Evolutionary conservation across 148 eudicot genomes (phyloP).

Genomic region (Gaultheria prostrata): DNA sequence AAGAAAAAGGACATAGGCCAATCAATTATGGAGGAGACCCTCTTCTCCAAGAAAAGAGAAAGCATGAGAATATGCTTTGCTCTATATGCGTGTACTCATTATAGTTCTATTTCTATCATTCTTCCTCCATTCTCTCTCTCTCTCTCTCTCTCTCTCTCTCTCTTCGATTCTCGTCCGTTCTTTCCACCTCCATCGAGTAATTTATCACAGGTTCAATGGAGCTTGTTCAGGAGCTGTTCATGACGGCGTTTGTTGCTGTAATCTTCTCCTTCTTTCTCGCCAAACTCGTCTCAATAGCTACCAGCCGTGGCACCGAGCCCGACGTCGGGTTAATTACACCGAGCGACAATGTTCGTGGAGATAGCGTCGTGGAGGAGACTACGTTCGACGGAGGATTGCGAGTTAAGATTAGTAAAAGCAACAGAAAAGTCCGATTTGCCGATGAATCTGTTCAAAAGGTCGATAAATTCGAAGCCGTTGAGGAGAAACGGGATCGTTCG

Average conservation of each 20-base stretch:
- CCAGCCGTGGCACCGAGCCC: background rate
- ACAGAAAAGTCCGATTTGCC: slow-evolving; percentile 36
- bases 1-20: background rate
- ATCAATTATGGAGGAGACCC: background rate
- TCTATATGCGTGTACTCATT: slow-evolving; percentile 18
- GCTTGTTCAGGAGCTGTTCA: slow-evolving; percentile 28
- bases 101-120: slow-evolving; percentile 7
- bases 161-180: background rate
- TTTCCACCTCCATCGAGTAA: background rate
- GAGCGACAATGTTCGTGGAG: slow-evolving; percentile 2
- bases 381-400: slow-evolving; percentile 22
- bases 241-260: slow-evolving; percentile 31
- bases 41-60: background rate
- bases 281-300: slow-evolving; percentile 31
- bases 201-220: slow-evolving; percentile 28
- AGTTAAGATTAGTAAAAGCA: slow-evolving; percentile 22
- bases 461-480: slow-evolving; percentile 5
- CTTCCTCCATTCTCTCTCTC: background rate
- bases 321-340: background rate
- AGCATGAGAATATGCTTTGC: slow-evolving; percentile 35
- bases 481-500: background rate
- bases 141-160: slow-evolving; percentile 1
- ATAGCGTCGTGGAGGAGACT: slow-evolving; percentile 14
- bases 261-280: slow-evolving; percentile 31
- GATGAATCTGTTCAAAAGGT: slow-evolving; percentile 23